Conservation (phyloP, 805 yeast genomes). For the Candida taoyuanica region DNA sequence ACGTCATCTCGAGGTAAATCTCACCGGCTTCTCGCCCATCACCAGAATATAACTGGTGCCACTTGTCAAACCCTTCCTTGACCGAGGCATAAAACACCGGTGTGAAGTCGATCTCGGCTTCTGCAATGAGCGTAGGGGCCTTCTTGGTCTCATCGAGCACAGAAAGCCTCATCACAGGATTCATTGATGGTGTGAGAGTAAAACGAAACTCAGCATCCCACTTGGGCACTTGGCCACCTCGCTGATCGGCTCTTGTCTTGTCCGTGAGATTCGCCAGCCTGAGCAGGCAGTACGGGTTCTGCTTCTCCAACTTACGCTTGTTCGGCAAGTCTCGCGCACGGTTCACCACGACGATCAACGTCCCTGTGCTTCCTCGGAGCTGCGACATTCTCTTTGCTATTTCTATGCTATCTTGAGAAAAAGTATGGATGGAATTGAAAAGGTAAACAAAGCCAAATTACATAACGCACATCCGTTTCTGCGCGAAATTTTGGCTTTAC, state of each 20-base stretch:
- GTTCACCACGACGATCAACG: slow-evolving; percentile 68
- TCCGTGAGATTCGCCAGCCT: slow-evolving; percentile 79
- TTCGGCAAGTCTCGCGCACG: slow-evolving; percentile 86
- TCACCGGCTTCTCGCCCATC: slow-evolving; percentile 75
- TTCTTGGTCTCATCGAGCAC: slow-evolving; percentile 81
- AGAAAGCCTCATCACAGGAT: slow-evolving; percentile 61
- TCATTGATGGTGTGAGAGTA: slow-evolving; percentile 56
- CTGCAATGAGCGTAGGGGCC: slow-evolving; percentile 85
- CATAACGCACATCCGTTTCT: too few relatives aligned
- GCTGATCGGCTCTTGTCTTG: slow-evolving; percentile 65
- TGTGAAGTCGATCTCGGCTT: slow-evolving; percentile 70
- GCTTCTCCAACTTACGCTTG: slow-evolving; percentile 82
- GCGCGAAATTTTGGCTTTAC: too few relatives aligned
- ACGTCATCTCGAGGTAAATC: slow-evolving; percentile 87
- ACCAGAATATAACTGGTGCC: slow-evolving; percentile 70
- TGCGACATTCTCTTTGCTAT: slow-evolving; percentile 19
- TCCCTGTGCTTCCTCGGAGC: slow-evolving; percentile 37
- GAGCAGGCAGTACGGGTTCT: slow-evolving; percentile 83
- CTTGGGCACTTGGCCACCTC: slow-evolving; percentile 94
- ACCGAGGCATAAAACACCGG: slow-evolving; percentile 63
- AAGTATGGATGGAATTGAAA: too few relatives aligned
- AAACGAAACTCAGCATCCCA: slow-evolving; percentile 80
- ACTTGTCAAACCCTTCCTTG: slow-evolving; percentile 74
- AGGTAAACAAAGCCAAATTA: slow-evolving; percentile 15
- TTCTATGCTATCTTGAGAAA: slow-evolving; percentile 2